A percentile compares a stretch with the other conserved stretches of the same genome.
Evolutionary conservation across 2,329 filamentous ascomycete species (phyloP).

Genomic region (Apiospora rasikravindrae): DNA sequence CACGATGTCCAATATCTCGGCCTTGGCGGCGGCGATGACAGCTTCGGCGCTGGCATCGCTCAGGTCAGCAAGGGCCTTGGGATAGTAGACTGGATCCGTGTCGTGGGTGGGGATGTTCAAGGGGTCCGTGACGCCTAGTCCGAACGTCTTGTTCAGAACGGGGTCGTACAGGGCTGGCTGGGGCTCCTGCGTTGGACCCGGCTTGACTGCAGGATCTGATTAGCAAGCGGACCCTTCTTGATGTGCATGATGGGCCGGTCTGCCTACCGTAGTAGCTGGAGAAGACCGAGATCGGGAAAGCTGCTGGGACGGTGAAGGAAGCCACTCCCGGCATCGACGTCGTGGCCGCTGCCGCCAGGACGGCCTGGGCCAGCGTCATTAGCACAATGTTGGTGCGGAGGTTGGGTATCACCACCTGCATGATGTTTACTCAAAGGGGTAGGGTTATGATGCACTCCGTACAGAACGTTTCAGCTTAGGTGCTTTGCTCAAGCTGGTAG

Average conservation of each 20-base stretch:
- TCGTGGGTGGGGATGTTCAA: conserved; percentile 53
- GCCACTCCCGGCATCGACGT: conserved; percentile 38
- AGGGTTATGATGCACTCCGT: neutral
- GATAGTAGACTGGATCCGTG: conserved; percentile 56
- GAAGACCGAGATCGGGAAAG: conserved; percentile 57
- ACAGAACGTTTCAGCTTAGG: neutral
- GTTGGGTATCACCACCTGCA: neutral
- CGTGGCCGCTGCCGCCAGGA: conserved; percentile 17
- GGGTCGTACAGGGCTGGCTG: conserved; percentile 55
- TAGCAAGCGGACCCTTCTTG: neutral
- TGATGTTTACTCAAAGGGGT: neutral
- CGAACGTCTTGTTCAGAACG: conserved; percentile 58
- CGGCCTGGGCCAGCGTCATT: neutral
- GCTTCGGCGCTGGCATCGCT: conserved; percentile 43
- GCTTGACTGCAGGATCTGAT: conserved; percentile 29
- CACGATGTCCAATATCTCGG: conserved; percentile 53
- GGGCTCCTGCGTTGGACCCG: conserved; percentile 39
- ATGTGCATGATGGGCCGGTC: neutral
- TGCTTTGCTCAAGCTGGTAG: neutral
- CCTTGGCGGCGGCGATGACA: conserved; percentile 48
- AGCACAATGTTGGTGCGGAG: neutral
- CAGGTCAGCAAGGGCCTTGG: conserved; percentile 51
- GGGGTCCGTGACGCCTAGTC: conserved; percentile 59
- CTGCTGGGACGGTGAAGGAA: conserved; percentile 48
- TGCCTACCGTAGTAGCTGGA: conserved; percentile 51